Evolutionary conservation across 345 rosid species (phyloP), one percentile per base, ranked within the genome.

Genomic region (Lepidium aucheri): DNA sequence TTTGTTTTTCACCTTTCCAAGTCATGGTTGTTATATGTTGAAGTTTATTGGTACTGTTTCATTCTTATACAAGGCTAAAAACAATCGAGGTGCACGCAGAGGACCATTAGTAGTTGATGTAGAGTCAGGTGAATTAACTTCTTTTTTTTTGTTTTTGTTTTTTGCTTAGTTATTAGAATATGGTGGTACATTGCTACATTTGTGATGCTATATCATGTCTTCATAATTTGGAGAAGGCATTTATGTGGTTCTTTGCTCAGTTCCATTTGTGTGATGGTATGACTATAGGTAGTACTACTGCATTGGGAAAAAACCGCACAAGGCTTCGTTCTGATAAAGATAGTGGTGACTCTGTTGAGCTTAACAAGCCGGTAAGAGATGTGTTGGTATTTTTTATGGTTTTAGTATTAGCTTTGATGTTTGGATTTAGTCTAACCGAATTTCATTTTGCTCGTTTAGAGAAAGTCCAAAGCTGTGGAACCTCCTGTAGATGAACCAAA

Each of bases 401-500:
- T 1, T 11, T 49, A 14, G 30, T 3, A 28, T 53, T 20, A 16
- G 39, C 49, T 46, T 33, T 39, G 14, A 17, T 65, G 35, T 66
- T 53, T 61, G 64, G 64, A 18, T 43, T 60, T 59, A 28, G 50
- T 38, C 58, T 69, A 11, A 49, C 14, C 4, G 46, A 32, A 3
- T 32, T 55, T 24, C 14, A 18, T 24, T 63, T 28, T 41, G 7
- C 10, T 39, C 52, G 42, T 63, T 43, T 34, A 60, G 71, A 63
- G 43, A 35, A 70, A 64, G 65, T 50, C 55, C 0, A 76, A 69
- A 34, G 69, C 80, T 0, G 75, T 81, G 0, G 83, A 28, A 28
- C 7, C 81, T 26, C 82, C 88, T 32, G 83, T 78, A 5, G 84
- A 84, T 76, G 95, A 87, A 73, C 87, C 85, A 1, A 87, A 68